Base-by-base conservation (phyloP, 116 monocot species). In the Dioscorea cayenensis region DNA sequence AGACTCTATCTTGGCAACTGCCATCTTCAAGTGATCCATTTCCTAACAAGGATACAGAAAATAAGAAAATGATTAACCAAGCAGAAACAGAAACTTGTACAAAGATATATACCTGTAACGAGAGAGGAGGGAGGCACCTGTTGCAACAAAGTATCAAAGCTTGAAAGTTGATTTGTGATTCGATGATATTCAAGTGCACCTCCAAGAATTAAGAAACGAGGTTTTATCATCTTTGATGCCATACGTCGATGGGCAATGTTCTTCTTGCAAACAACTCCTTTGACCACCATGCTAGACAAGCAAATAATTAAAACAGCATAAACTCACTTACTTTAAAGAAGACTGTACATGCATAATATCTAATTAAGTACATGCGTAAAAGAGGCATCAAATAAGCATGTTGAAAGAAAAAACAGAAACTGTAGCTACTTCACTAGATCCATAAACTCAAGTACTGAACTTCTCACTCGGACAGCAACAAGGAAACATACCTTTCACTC, bases 21-120 rank as follows among this genome's bases (percentile, higher is more conserved):
- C 97, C 97, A 97, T 97, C 84, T 88, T 92, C 77, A 97, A 86
- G 68, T 93, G 93, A 77, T 89, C 97, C 80, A 88, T 88, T 86
- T 97, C 90, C 97, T 97, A 62, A 29, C 79, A 1, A 73, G 36
- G 36, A 72, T 55, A 58, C 22, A 55, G 13, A 13, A 58, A 5
- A n/a, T 17, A 25, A 51, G 50, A 69, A 23, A 5, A 51, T 5
- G 10, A 49, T 19, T 21, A 62, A 23, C 12, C 21, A 62, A 62
- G 7, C 59, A 59, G 13, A 62, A 27, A 62, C 10, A 55, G 70
- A 6, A 14, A 63, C 43, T 22, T 43, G 23, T 68, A 38, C 69
- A 50, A 74, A 74, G 2, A 66, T 66, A 49, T 14, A 55, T n/a
- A 55, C 43, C 43, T 43, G 43, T 43, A 43, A 43, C 11, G 18